Conservation (phyloP, 2,329 filamentous ascomycete species). For the Penicillium sp. region DNA sequence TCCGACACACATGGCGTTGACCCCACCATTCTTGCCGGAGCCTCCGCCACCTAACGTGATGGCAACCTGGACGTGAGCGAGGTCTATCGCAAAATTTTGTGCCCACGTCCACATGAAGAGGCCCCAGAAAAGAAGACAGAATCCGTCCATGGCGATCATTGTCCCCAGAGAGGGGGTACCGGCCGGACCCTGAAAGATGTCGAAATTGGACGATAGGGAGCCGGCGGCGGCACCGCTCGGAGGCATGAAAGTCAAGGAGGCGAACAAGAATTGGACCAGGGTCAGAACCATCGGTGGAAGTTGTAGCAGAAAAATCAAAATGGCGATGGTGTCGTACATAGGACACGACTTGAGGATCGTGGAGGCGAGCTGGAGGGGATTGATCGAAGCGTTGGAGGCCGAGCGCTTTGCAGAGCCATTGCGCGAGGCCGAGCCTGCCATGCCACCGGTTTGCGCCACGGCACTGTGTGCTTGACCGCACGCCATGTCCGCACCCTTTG, state of each 20-base stretch:
- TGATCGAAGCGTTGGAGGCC: slow-evolving; percentile 53
- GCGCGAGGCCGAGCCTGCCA: slow-evolving; percentile 30
- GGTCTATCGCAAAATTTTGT: slow-evolving; percentile 82
- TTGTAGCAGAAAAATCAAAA: slow-evolving; percentile 92
- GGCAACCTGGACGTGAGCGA: slow-evolving; percentile 90
- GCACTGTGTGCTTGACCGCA: slow-evolving; percentile 35
- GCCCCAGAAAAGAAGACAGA: slow-evolving; percentile 77
- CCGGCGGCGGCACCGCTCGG: slow-evolving; percentile 75
- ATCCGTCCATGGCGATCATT: slow-evolving; percentile 76
- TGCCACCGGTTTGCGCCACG: slow-evolving; percentile 30
- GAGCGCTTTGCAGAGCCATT: slow-evolving; percentile 37
- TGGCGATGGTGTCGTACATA: slow-evolving; percentile 91
- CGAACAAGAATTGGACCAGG: slow-evolving; percentile 87
- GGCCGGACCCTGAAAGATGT: slow-evolving; percentile 84
- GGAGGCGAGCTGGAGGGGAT: slow-evolving; percentile 72
- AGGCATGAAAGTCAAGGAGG: slow-evolving; percentile 87
- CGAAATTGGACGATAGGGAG: slow-evolving; percentile 73
- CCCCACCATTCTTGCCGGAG: slow-evolving; percentile 47
- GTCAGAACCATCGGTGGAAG: slow-evolving; percentile 85
- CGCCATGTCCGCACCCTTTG: slow-evolving; percentile 37
- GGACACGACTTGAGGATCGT: slow-evolving; percentile 89
- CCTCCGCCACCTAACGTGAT: slow-evolving; percentile 82
- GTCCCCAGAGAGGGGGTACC: slow-evolving; percentile 84
- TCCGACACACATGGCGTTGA: slow-evolving; percentile 46
- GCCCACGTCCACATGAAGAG: slow-evolving; percentile 82